phyloP scores from a whole-genome alignment of 139 green algal genomes.

The Asterochloris sp. region DNA sequence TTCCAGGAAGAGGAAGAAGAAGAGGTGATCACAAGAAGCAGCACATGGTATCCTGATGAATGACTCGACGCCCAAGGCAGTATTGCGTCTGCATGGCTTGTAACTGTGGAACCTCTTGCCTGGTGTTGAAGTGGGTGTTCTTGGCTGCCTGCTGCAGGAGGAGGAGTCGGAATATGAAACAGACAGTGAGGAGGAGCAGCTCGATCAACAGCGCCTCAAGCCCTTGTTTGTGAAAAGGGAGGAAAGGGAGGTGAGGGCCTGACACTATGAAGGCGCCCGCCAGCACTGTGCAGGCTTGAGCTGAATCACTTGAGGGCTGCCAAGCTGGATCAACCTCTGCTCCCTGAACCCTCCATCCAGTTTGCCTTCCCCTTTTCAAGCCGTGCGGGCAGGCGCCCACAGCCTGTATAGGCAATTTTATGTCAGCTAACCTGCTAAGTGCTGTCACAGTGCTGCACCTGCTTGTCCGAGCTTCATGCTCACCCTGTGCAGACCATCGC shows the following conservation, averaged over 20 bases:
- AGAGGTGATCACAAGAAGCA: neutral
- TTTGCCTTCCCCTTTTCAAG: neutral
- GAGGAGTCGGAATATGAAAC: constrained; percentile 77
- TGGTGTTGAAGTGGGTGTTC: neutral
- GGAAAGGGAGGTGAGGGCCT: constrained; percentile 23
- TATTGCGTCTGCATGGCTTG: neutral
- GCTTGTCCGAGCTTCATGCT: neutral
- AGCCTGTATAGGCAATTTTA: neutral
- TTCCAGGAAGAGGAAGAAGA: constrained; percentile 7
- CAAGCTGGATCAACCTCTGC: neutral
- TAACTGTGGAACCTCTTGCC: neutral
- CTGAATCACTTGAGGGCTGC: too few species aligned
- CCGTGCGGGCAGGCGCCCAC: neutral
- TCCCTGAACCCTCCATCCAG: neutral
- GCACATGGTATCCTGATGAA: too few species aligned
- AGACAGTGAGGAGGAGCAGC: constrained; percentile 56
- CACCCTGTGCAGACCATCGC: constrained; percentile 59
- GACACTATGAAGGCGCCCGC: too few species aligned
- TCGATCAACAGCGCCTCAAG: constrained; percentile 62
- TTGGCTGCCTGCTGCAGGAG: constrained; percentile 1
- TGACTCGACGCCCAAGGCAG: neutral
- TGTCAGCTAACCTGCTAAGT: neutral
- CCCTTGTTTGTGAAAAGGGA: constrained; percentile 83
- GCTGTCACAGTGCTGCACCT: too few species aligned
- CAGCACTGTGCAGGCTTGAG: neutral